Percentiles rank a stretch among this genome's conserved stretches.
These are phyloP conservation scores for Eucalyptus urophylla DNA, from an alignment of 345 rosid species.

Conservation along the genomic window DNA sequence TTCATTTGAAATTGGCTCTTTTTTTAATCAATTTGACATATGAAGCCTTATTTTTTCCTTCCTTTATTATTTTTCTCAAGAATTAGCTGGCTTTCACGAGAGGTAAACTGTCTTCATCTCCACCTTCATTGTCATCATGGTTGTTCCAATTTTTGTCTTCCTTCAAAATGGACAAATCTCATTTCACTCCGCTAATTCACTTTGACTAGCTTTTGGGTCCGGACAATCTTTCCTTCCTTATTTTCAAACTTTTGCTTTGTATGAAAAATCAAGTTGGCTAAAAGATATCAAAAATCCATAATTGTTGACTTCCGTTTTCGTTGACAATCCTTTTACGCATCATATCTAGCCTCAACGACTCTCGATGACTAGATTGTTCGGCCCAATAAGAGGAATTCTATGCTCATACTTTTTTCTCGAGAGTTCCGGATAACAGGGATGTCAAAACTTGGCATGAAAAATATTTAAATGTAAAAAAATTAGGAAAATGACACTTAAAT, in stretches of 20 bases:
- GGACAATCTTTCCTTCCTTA: not conserved
- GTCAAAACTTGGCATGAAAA: fast-evolving
- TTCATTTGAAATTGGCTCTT: not conserved
- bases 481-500: too few relatives aligned
- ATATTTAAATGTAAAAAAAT: too few relatives aligned
- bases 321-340: not conserved
- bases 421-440: fast-evolving
- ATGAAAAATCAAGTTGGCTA: not conserved
- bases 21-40: not conserved
- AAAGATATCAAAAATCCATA: not conserved
- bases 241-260: not conserved
- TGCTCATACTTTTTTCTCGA: not conserved
- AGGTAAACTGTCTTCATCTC: not conserved
- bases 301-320: not conserved
- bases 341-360: not conserved
- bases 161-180: not conserved
- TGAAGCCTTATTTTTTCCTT: not conserved
- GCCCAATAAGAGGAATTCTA: not conserved
- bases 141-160: not conserved
- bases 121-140: not conserved
- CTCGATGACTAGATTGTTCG: not conserved
- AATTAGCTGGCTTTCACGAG: not conserved
- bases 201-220: not conserved
- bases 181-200: not conserved
- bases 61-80: not conserved